Percentiles rank a stretch among this genome's conserved stretches.
Evolutionary conservation across 192 early-diverging fungal genomes (phyloP).

Genomic region (Backusella tarrabulga): DNA sequence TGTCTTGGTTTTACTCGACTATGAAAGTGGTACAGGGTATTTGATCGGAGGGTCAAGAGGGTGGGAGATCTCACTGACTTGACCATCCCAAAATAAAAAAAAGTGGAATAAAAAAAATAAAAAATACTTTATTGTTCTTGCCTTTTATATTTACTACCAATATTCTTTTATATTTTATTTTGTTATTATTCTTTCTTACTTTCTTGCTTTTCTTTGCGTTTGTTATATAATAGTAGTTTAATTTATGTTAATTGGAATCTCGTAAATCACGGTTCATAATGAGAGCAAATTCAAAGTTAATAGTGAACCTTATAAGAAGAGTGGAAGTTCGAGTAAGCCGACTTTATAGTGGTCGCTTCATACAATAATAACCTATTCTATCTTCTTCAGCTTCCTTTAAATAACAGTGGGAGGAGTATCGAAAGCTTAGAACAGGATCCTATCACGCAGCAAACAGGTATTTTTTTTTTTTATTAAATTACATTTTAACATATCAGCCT

Average conservation of each 20-base stretch:
- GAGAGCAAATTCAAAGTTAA: constrained; percentile 26
- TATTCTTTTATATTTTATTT: neutral
- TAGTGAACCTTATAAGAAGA: constrained; percentile 23
- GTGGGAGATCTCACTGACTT: constrained; percentile 3
- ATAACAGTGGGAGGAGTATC: constrained; percentile 20
- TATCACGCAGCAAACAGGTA: constrained; percentile 29
- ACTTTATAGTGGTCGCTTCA: neutral
- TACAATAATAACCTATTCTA: neutral
- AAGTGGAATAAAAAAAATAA: neutral
- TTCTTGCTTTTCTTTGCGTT: neutral
- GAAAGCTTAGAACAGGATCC: constrained; percentile 29
- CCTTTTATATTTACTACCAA: neutral
- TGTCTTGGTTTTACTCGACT: neutral
- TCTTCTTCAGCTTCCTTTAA: constrained; percentile 18
- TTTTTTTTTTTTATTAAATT: neutral
- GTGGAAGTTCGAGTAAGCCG: constrained; percentile 24
- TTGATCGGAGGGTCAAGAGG: neutral
- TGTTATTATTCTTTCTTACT: neutral
- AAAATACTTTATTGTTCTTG: neutral
- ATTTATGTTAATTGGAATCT: neutral
- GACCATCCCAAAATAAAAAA: neutral
- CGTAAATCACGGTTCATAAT: constrained; percentile 10
- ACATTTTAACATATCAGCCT: neutral
- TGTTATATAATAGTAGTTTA: neutral
- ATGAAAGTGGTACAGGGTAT: neutral